Evolutionary conservation across 140 eudicot species (phyloP).

Genomic region (Flaveria floridana): DNA sequence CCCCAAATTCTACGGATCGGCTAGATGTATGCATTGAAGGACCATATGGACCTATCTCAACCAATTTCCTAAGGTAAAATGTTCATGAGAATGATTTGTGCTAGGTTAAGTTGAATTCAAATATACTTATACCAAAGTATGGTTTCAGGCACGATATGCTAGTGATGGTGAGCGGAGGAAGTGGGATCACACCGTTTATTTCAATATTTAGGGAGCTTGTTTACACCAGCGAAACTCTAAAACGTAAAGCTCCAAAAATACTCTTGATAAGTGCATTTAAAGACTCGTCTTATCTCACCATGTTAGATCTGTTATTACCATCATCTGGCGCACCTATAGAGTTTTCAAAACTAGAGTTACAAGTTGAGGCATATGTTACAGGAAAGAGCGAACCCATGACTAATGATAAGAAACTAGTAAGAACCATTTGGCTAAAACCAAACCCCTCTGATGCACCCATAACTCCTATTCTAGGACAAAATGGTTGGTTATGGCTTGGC

Average conservation of each 20-base stretch:
- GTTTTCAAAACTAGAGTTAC: constrained; percentile 50
- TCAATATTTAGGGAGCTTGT: constrained; percentile 74
- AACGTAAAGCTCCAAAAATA: constrained; percentile 46
- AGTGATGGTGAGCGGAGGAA: constrained; percentile 90
- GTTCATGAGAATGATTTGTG: not conserved
- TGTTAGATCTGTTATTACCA: constrained; percentile 78
- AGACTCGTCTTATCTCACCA: constrained; percentile 57
- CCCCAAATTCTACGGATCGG: constrained; percentile 49
- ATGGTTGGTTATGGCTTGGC: constrained; percentile 76
- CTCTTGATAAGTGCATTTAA: constrained; percentile 61
- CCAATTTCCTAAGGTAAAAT: constrained; percentile 61
- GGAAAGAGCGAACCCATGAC: constrained; percentile 41
- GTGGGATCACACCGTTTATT: constrained; percentile 81
- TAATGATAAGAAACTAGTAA: constrained; percentile 23
- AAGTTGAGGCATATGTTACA: constrained; percentile 87
- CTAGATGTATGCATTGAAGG: constrained; percentile 75
- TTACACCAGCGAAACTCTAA: constrained; percentile 31
- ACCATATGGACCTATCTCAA: constrained; percentile 88
- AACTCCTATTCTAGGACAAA: constrained; percentile 59
- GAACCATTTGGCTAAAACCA: constrained; percentile 64
- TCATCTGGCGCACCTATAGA: constrained; percentile 38
- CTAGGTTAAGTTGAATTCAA: not conserved
- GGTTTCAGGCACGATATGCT: constrained; percentile 57
- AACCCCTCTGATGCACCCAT: constrained; percentile 50
- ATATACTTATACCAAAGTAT: constrained; percentile 15